Conservation (phyloP, 345 rosid genomes). For the Salix dunnii region DNA sequence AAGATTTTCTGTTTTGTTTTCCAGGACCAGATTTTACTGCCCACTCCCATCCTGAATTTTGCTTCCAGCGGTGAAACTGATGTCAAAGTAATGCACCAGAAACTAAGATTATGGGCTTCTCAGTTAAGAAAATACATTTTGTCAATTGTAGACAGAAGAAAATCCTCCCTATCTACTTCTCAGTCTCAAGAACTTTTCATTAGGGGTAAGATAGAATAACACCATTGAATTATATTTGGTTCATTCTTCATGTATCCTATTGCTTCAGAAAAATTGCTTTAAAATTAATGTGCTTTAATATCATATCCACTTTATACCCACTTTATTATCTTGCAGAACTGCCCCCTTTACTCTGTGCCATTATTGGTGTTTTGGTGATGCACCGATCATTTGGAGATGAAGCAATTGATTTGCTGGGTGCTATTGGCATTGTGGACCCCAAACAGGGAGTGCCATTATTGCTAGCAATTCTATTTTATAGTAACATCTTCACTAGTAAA, state of each 20-base stretch:
- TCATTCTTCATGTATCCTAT: not conserved
- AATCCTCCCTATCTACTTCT: constrained; percentile 37
- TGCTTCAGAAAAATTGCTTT: not conserved
- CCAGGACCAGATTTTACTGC: constrained; percentile 44
- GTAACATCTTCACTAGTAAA: constrained; percentile 60
- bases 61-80: constrained; percentile 38
- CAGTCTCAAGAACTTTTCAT: constrained; percentile 37
- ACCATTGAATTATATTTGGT: constrained; percentile 1
- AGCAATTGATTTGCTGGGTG: constrained; percentile 60
- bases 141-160: constrained; percentile 47
- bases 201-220: constrained; percentile 27
- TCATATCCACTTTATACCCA: constrained; percentile 1
- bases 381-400: constrained; percentile 55
- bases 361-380: constrained; percentile 63
- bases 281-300: not conserved
- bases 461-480: constrained; percentile 67
- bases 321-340: constrained; percentile 38
- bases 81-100: constrained; percentile 33
- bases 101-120: constrained; percentile 51
- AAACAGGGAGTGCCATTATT: constrained; percentile 72
- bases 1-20: constrained; percentile 27
- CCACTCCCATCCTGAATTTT: constrained; percentile 47
- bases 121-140: constrained; percentile 57
- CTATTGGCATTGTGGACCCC: constrained; percentile 58
- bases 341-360: constrained; percentile 58